These are phyloP conservation scores for Hansenula sp. DNA, from an alignment of 1,139 yeast genomes.

Conservation along the genomic window DNA sequence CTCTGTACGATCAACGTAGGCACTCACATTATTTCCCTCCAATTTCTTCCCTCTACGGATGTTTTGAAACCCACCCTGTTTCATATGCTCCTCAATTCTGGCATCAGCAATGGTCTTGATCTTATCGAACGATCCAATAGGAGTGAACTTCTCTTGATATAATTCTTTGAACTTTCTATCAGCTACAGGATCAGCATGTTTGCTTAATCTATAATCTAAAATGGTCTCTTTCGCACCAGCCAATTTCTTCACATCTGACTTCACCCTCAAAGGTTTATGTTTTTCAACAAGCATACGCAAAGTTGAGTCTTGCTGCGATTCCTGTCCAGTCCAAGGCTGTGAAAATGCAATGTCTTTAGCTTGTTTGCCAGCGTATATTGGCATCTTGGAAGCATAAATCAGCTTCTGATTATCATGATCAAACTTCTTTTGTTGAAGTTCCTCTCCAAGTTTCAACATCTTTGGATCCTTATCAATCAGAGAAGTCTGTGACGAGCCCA, in stretches of 20 bases:
- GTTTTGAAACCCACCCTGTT: conserved; percentile 64
- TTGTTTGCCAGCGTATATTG: conserved; percentile 44
- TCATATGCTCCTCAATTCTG: conserved; percentile 68
- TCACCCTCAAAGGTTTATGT: conserved; percentile 41
- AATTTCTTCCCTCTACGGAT: conserved; percentile 66
- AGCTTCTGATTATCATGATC: conserved; percentile 33
- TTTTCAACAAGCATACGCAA: conserved; percentile 64
- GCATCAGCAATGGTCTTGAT: conserved; percentile 70
- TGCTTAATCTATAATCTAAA: conserved; percentile 57
- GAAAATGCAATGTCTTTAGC: conserved; percentile 51
- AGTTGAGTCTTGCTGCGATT: conserved; percentile 45
- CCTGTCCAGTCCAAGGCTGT: conserved; percentile 70
- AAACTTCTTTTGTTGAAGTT: conserved; percentile 28
- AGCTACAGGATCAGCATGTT: conserved; percentile 28
- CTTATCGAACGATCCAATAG: conserved; percentile 39
- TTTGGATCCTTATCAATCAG: conserved; percentile 20
- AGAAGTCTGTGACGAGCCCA: conserved; percentile 13
- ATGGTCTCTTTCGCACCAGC: conserved; percentile 61
- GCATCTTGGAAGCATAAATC: conserved; percentile 36
- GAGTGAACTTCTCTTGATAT: conserved; percentile 57
- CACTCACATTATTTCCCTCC: conserved; percentile 34
- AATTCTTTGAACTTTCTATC: conserved; percentile 58
- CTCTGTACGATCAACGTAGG: conserved; percentile 55
- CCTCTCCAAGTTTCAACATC: conserved; percentile 22
- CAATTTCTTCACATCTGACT: conserved; percentile 31